Evolutionary conservation across 768 basidiomycete species (phyloP), one percentile per base, ranked within the genome.

Genomic region (Xerocomus potaroensis): DNA sequence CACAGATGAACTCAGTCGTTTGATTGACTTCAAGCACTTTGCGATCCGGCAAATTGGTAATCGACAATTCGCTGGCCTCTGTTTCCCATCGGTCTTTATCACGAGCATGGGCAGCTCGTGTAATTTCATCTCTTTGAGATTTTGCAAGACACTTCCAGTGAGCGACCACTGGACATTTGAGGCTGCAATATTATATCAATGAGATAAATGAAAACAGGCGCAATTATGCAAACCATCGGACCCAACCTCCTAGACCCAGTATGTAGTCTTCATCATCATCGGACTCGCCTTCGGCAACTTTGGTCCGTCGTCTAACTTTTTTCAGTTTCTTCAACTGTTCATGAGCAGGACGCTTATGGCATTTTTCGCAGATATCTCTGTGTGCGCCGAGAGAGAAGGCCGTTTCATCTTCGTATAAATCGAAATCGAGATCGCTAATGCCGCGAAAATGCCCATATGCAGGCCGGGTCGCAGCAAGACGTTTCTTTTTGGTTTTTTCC

Each of bases 1-100:
- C 78, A 58, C 90, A 92, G 23, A 89, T 69, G 54, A 90, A 92
- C 55, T 90, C 86, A 0, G 87, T 90, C 8, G 77, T 86, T 63
- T 88, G 74, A 48, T 77, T 58, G 29, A 69, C 49, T 35, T 66
- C 67, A 10, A 91, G 69, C 0, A 63, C 71, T 12, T 60, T 56
- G 26, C 79, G 75, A 60, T 78, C 79, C 4, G 59, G 60, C 31
- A 75, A 73, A 35, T 71, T 66, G 32, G 57, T 58, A 30, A 48
- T 16, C 14, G 43, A 33, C 19, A 52, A 37, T 22, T 54, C 53
- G 21, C 49, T 59, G 8, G 55, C 57, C 11, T 56, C 61, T 46
- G 48, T 48, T 26, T 66, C 65, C 72, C 72, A 71, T 29, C 67
- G 69, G 2, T 64, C 62, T 48, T 61, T 61, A 49, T 85, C 83